phyloP scores from a whole-genome alignment of 2,329 filamentous ascomycete genomes.

The Arthrinium phaeospermum region DNA sequence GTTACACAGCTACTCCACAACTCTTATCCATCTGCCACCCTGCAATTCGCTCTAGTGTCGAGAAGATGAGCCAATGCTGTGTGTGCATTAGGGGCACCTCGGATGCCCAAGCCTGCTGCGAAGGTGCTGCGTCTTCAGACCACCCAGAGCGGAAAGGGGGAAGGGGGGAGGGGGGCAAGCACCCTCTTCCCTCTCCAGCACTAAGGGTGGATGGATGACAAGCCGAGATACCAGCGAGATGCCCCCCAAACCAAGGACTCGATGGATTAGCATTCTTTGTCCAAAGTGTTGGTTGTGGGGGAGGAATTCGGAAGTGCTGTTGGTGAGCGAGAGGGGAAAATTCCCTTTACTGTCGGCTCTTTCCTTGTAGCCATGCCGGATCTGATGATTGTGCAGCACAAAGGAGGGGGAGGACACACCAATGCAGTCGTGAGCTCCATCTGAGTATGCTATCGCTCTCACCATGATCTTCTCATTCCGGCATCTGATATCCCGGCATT shows the following conservation, averaged over 20 bases:
- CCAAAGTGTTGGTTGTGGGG: background rate
- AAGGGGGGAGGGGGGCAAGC: background rate
- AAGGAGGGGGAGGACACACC: background rate
- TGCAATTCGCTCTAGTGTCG: background rate
- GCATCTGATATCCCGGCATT: background rate
- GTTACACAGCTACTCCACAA: constrained; percentile 3
- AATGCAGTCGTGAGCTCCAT: background rate
- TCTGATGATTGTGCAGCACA: background rate
- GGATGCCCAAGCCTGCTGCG: background rate
- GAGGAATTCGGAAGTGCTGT: constrained; percentile 3
- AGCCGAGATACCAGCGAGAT: background rate
- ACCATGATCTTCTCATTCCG: background rate
- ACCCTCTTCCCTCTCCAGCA: background rate
- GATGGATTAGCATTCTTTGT: constrained; percentile 7
- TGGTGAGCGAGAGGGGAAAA: background rate
- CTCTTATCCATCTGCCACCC: constrained; percentile 9
- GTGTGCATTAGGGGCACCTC: background rate
- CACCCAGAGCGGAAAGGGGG: background rate
- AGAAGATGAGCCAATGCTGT: background rate
- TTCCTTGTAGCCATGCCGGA: background rate
- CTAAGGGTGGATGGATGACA: background rate
- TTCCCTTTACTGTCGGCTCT: background rate
- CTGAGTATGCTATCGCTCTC: background rate
- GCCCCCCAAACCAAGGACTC: background rate
- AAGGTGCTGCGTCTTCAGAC: background rate